Evolutionary conservation across 208 protist genomes (phyloP).

Genomic region (Crithidia fasciculata): DNA sequence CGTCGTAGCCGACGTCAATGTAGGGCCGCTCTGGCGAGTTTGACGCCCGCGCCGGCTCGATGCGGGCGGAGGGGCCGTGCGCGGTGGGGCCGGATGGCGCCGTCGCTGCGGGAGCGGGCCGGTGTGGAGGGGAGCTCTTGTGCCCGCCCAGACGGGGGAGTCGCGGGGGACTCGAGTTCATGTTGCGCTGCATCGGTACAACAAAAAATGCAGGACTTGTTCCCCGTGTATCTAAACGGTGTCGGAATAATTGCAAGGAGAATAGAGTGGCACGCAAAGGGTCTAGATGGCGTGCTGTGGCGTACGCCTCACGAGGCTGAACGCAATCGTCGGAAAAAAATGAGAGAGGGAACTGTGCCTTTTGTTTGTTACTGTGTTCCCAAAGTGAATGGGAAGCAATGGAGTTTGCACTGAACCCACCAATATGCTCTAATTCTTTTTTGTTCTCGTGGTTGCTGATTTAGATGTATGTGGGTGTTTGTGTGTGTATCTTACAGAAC

Average conservation of each 20-base stretch:
- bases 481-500: no score
- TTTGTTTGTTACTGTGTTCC: no score
- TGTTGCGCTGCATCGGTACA: slow-evolving; percentile 4
- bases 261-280: neutral
- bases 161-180: slow-evolving; percentile 19
- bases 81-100: neutral
- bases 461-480: no score
- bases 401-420: no score
- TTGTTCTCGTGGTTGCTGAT: no score
- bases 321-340: no score
- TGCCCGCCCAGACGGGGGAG: slow-evolving; percentile 29
- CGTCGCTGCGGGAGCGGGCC: neutral
- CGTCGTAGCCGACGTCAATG: slow-evolving; percentile 31
- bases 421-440: no score
- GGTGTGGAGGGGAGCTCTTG: neutral
- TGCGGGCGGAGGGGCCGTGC: slow-evolving; percentile 1
- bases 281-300: neutral
- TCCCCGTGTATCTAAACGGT: neutral
- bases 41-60: slow-evolving; percentile 8
- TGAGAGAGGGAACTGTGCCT: no score
- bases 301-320: no score
- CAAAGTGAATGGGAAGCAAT: no score
- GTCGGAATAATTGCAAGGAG: neutral
- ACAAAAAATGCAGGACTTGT: neutral
- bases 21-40: slow-evolving; percentile 21